Percentiles rank a stretch among this genome's conserved stretches.
Evolutionary conservation across 768 basidiomycete species (phyloP).

Genomic region (Boletus pseudo-olivaceus): DNA sequence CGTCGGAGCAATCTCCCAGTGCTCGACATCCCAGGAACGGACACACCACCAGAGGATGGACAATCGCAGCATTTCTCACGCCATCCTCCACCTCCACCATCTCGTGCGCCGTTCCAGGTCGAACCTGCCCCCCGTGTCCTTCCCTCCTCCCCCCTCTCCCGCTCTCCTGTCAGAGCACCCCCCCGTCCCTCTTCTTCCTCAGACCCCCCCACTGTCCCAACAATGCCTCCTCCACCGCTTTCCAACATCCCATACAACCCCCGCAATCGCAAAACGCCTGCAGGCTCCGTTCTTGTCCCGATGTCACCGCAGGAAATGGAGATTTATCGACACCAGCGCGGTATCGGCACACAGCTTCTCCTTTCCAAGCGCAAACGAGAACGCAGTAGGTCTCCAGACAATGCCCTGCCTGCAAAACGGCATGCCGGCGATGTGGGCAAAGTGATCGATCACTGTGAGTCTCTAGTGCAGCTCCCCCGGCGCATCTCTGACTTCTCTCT

Average conservation of each 20-base stretch:
- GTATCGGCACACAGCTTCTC: slow-evolving; percentile 53
- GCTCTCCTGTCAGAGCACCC: slow-evolving; percentile 22
- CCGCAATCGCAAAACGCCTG: slow-evolving; percentile 54
- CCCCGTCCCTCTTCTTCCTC: slow-evolving; percentile 39
- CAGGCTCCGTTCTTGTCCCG: slow-evolving; percentile 60
- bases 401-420: slow-evolving; percentile 45
- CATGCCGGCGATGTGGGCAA: slow-evolving; percentile 66
- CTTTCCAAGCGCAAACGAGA: slow-evolving; percentile 51
- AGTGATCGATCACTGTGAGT: slow-evolving; percentile 77
- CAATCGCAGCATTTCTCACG: slow-evolving; percentile 27
- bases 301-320: slow-evolving; percentile 62
- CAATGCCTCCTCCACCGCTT: slow-evolving; percentile 27
- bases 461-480: neutral
- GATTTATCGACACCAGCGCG: slow-evolving; percentile 52
- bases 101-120: slow-evolving; percentile 20
- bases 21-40: slow-evolving; percentile 33
- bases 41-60: slow-evolving; percentile 18
- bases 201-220: slow-evolving; percentile 19
- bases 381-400: slow-evolving; percentile 36
- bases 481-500: slow-evolving; percentile 2
- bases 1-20: slow-evolving; percentile 31
- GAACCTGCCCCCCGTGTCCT: slow-evolving; percentile 24
- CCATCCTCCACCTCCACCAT: slow-evolving; percentile 15
- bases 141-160: slow-evolving; percentile 31
- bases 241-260: slow-evolving; percentile 63